Conservation (phyloP, 768 basidiomycete species). For the Phanerochaete carnosa region DNA sequence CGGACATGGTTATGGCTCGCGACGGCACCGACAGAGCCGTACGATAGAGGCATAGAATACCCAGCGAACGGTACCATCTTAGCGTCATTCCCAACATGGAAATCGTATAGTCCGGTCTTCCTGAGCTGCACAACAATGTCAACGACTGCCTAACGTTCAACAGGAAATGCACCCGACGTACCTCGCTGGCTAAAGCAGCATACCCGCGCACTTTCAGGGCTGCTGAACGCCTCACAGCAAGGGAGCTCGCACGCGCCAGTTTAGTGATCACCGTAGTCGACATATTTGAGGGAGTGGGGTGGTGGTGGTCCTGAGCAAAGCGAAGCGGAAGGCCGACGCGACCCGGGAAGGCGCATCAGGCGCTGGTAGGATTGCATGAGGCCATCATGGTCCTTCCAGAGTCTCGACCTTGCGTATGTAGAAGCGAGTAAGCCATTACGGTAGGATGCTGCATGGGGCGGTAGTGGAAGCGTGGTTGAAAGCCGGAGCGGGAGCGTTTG, state of each 20-base stretch:
- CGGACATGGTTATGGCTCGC: slow-evolving; percentile 90
- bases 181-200: not conserved
- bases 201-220: not conserved
- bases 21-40: slow-evolving; percentile 82
- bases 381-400: no score
- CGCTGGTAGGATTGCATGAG: not conserved
- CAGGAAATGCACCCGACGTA: not conserved
- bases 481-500: no score
- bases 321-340: not conserved
- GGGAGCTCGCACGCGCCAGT: not conserved
- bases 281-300: not conserved
- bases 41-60: slow-evolving; percentile 89
- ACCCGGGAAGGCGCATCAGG: not conserved
- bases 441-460: no score
- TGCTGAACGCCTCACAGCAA: not conserved
- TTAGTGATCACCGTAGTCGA: not conserved
- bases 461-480: no score
- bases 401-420: no score
- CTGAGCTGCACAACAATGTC: slow-evolving; percentile 32
- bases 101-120: slow-evolving; percentile 83
- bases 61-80: slow-evolving; percentile 98
- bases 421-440: no score
- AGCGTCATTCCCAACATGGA: slow-evolving; percentile 77
- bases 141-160: not conserved
- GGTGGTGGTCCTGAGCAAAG: not conserved